A percentile compares a stretch with the other conserved stretches of the same genome.
Conservation (phyloP, 129 eudicot genomes). For the Flaveria robusta region DNA sequence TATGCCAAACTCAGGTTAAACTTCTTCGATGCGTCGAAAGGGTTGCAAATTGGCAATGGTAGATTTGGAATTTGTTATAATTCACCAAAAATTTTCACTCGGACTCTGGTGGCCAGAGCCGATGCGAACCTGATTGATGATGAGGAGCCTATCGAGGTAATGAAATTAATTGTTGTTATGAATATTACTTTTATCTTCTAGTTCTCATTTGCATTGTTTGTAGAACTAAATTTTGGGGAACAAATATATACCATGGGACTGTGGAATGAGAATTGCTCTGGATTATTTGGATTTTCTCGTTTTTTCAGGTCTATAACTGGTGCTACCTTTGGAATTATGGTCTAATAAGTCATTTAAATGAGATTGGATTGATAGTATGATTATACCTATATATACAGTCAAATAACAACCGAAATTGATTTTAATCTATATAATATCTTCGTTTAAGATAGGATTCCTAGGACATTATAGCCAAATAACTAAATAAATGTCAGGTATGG, state of each 20-base stretch:
- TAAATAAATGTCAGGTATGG: not conserved
- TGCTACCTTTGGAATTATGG: not conserved
- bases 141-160: slow-evolving; percentile 47
- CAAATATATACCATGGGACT: not conserved
- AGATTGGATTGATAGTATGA: not conserved
- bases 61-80: slow-evolving; percentile 13
- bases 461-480: not conserved
- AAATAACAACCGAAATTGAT: not conserved
- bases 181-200: slow-evolving; percentile 9
- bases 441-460: not conserved
- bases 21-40: slow-evolving; percentile 8
- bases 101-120: slow-evolving; percentile 47
- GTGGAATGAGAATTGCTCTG: not conserved
- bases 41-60: slow-evolving; percentile 23
- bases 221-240: slow-evolving; percentile 15
- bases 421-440: not conserved
- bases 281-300: not conserved
- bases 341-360: not conserved
- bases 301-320: not conserved
- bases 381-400: not conserved
- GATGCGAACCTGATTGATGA: slow-evolving; percentile 50
- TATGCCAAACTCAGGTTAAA: slow-evolving; percentile 12
- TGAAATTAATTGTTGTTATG: not conserved
- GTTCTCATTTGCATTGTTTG: slow-evolving; percentile 13
- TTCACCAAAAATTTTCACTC: slow-evolving; percentile 20